These are phyloP conservation scores for Scheffersomyces parashehatae DNA, from an alignment of 1,139 yeast genomes.

Conservation along the genomic window DNA sequence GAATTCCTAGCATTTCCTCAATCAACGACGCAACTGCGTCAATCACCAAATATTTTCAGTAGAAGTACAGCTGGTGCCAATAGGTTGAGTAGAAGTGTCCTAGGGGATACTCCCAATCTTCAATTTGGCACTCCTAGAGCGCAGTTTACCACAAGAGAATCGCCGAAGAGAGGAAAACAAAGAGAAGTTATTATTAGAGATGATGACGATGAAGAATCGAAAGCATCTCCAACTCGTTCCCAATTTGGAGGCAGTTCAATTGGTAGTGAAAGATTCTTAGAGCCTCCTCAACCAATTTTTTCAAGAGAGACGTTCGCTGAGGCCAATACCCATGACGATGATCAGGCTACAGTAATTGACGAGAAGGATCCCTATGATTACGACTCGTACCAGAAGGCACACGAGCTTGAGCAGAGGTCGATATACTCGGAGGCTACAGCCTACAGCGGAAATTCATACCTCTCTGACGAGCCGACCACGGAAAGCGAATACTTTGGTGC, in stretches of 20 bases:
- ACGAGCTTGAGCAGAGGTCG: slow-evolving; percentile 35
- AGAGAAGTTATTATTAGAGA: slow-evolving; percentile 50
- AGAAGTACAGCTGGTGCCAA: slow-evolving; percentile 54
- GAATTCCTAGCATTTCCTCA: slow-evolving; percentile 32
- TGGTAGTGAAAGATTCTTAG: slow-evolving; percentile 51
- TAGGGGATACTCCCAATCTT: slow-evolving; percentile 28
- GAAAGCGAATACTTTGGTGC: slow-evolving; percentile 43
- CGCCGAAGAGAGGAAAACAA: slow-evolving; percentile 60
- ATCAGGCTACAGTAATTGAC: slow-evolving; percentile 23
- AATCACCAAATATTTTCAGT: slow-evolving; percentile 48
- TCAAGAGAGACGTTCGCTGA: slow-evolving; percentile 64
- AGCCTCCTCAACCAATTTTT: slow-evolving; percentile 66
- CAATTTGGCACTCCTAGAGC: slow-evolving; percentile 48
- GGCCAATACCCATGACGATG: slow-evolving; percentile 48
- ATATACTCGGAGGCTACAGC: slow-evolving; percentile 43
- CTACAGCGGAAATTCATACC: slow-evolving; percentile 33
- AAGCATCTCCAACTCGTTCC: slow-evolving; percentile 37
- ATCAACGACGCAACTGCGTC: slow-evolving; percentile 30
- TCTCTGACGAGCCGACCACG: slow-evolving; percentile 16
- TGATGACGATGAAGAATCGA: slow-evolving; percentile 38
- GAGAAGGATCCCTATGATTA: slow-evolving; percentile 32
- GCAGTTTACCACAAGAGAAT: slow-evolving; percentile 60
- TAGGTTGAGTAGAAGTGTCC: slow-evolving; percentile 14
- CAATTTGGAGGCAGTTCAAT: slow-evolving; percentile 32
- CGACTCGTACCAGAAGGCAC: slow-evolving; percentile 38